A percentile compares a stretch with the other conserved stretches of the same genome.
These are phyloP conservation scores for Trichophyton schoenleinii DNA, from an alignment of 2,329 filamentous ascomycete genomes.

Conservation along the genomic window DNA sequence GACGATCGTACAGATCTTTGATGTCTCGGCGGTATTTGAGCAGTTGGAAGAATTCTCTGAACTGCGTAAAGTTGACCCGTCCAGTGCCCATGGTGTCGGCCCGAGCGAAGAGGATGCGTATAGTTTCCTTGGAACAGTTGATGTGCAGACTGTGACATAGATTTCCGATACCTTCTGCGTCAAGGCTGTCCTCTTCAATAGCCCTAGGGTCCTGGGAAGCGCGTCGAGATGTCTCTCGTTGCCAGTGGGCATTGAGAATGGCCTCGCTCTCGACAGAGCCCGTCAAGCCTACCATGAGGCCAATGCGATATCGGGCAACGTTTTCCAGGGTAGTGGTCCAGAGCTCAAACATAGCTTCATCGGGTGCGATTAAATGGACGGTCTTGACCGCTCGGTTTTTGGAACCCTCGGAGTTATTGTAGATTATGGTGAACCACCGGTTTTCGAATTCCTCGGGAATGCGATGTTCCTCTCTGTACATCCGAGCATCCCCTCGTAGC, in stretches of 20 bases:
- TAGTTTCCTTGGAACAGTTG: slow-evolving; percentile 64
- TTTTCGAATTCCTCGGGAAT: slow-evolving; percentile 54
- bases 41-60: slow-evolving; percentile 67
- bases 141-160: slow-evolving; percentile 87
- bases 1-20: slow-evolving; percentile 54
- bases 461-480: slow-evolving; percentile 75
- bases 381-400: slow-evolving; percentile 61
- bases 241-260: slow-evolving; percentile 75
- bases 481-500: slow-evolving; percentile 67
- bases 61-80: slow-evolving; percentile 64
- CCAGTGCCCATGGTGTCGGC: slow-evolving; percentile 55
- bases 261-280: slow-evolving; percentile 62
- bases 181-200: slow-evolving; percentile 57
- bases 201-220: slow-evolving; percentile 32
- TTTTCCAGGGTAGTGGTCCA: slow-evolving; percentile 79
- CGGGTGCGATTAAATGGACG: slow-evolving; percentile 74
- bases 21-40: slow-evolving; percentile 80
- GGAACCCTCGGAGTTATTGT: slow-evolving; percentile 62
- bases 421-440: slow-evolving; percentile 83
- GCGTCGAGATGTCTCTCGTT: slow-evolving; percentile 63
- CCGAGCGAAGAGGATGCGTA: slow-evolving; percentile 60
- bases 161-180: slow-evolving; percentile 64
- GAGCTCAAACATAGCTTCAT: slow-evolving; percentile 55
- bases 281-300: slow-evolving; percentile 79
- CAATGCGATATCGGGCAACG: slow-evolving; percentile 74